Conservation (phyloP, 2,329 filamentous ascomycete species). For the Teratosphaeria nubilosa region DNA sequence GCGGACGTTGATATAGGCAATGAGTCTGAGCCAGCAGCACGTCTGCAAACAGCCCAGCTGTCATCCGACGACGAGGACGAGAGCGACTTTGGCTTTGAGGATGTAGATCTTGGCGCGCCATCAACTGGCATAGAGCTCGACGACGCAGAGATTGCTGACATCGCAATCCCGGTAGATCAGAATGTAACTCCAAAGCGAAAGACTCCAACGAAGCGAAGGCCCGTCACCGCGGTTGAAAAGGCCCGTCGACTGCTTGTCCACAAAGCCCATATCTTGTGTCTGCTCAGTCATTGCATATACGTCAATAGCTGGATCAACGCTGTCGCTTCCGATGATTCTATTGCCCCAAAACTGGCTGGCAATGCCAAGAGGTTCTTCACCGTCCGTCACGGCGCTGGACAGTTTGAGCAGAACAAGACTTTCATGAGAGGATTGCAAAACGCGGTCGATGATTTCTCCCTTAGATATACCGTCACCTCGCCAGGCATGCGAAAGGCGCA, state of each 20-base stretch:
- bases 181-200: conserved; percentile 24
- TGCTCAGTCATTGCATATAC: conserved; percentile 65
- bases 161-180: conserved; percentile 32
- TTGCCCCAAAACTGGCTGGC: conserved; percentile 55
- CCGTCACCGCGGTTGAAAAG: conserved; percentile 47
- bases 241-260: conserved; percentile 64
- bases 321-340: conserved; percentile 25
- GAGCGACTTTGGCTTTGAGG: conserved; percentile 54
- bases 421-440: conserved; percentile 71
- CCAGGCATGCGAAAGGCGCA: conserved; percentile 58
- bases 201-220: conserved; percentile 36
- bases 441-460: conserved; percentile 55
- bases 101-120: conserved; percentile 37
- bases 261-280: conserved; percentile 73
- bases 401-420: conserved; percentile 66
- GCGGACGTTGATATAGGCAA: neutral
- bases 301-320: conserved; percentile 81
- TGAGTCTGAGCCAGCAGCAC: neutral
- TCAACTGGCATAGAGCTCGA: conserved; percentile 14
- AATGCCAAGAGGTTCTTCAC: conserved; percentile 59
- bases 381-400: conserved; percentile 55
- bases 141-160: conserved; percentile 25
- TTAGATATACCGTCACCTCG: conserved; percentile 60
- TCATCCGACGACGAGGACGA: conserved; percentile 34
- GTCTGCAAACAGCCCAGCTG: conserved; percentile 19